Conservation (phyloP, 352 stramenopile genomes). For the Peronospora farinosa region DNA sequence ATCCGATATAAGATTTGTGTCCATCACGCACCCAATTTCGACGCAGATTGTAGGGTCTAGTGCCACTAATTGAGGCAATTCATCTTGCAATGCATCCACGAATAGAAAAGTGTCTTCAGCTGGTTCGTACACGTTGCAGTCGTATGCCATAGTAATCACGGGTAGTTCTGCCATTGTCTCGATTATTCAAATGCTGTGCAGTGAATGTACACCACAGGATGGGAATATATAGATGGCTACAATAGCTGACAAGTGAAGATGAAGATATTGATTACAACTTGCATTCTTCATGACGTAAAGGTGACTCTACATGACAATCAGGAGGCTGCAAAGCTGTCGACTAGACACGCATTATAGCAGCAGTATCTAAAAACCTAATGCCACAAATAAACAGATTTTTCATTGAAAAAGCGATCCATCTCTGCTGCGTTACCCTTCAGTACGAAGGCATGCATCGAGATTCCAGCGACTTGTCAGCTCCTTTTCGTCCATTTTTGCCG, state of each 20-base stretch:
- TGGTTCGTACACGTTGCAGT: slow-evolving; percentile 94
- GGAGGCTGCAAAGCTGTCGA: slow-evolving; percentile 18
- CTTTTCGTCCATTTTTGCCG: neutral
- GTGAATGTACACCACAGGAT: slow-evolving; percentile 15
- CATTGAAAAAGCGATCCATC: slow-evolving; percentile 5
- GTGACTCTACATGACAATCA: slow-evolving; percentile 47
- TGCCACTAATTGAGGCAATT: slow-evolving; percentile 52
- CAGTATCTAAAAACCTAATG: neutral
- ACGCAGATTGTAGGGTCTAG: slow-evolving; percentile 74
- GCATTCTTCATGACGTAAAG: slow-evolving; percentile 61
- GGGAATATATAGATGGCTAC: slow-evolving; percentile 39
- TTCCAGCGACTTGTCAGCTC: slow-evolving; percentile 2
- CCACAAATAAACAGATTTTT: slow-evolving; percentile 13
- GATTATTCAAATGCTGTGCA: neutral
- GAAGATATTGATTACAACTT: slow-evolving; percentile 75
- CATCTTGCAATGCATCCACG: slow-evolving; percentile 90
- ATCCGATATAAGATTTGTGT: neutral
- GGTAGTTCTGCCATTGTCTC: slow-evolving; percentile 41
- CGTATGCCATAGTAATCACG: slow-evolving; percentile 70
- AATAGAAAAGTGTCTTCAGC: slow-evolving; percentile 97
- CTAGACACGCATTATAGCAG: neutral
- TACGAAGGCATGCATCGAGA: neutral
- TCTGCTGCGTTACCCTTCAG: neutral
- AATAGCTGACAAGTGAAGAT: slow-evolving; percentile 48
- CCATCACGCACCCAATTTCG: slow-evolving; percentile 71